Base-by-base conservation (phyloP, 768 basidiomycete species). In the Tylopilus sp. region DNA sequence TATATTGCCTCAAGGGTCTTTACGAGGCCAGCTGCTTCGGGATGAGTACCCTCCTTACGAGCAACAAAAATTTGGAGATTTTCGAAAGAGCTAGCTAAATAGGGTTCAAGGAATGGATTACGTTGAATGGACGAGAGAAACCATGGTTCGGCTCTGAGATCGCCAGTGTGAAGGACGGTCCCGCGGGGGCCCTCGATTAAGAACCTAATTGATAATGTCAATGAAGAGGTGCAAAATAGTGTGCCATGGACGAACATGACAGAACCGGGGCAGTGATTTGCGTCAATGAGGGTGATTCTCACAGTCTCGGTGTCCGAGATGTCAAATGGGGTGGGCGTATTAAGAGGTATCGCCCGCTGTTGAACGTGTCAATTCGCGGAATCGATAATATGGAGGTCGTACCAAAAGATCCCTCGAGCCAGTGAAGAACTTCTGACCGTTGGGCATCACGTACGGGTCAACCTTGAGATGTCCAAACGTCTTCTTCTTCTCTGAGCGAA, bases 221-320 rank as follows among this genome's bases (percentile, higher is more conserved):
- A 31, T 9, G 9, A 30, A 6, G 30, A 22, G 23, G 6, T 0
- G 31, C 8, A 38, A 31, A 47, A 4, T 4, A 1, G 17, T 8
- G 15, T 31, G 3, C 10, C 2, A 11, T 18, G 18, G 25, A 70
- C 83, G 23, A 61, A 93, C 94, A 98, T 95, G 38, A 92, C 86
- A 0, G 93, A 86, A 0, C 95, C 95, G 11, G 92, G 95, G 64
- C 94, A 97, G 66, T 98, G 95, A 62, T 97, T 97, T 0, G 95
- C 95, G 61, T 95, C 90, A 8, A 97, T 68, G 10, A 88, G 75
- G 0, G 92, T 95, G 50, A 97, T 76, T 0, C 76, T 83, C 10
- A 95, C 85, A 4, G 64, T 67, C 57, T 85, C 79, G 8, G 71
- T 71, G 21, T 77, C 70, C 4, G 75, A 78, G 17, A 95, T 65